Percentiles rank a stretch among this genome's conserved stretches.
These are phyloP conservation scores for Rhododendron mucronatum DNA, from an alignment of 148 eudicot species.

Conservation along the genomic window DNA sequence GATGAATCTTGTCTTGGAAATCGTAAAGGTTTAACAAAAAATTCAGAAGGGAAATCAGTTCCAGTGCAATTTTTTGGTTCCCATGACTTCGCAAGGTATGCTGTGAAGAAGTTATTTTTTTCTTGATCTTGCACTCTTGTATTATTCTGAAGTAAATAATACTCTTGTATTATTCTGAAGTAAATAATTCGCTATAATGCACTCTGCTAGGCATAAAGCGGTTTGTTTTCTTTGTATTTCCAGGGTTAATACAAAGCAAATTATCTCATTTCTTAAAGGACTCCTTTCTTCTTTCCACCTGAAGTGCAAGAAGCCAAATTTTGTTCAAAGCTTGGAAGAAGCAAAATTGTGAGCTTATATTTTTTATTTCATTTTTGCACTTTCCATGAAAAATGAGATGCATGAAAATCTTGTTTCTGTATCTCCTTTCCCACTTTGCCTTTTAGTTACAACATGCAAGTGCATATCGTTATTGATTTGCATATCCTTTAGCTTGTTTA, in stretches of 20 bases:
- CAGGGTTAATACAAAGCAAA: conserved; percentile 82
- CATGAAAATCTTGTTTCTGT: background rate
- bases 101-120: background rate
- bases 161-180: background rate
- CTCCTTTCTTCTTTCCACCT: conserved; percentile 73
- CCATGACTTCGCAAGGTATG: conserved; percentile 95
- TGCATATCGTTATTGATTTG: background rate
- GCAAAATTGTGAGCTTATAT: conserved; percentile 60
- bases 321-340: conserved; percentile 79
- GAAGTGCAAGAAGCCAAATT: conserved; percentile 76
- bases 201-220: conserved; percentile 2
- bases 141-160: background rate
- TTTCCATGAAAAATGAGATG: background rate
- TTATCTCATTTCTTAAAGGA: conserved; percentile 79
- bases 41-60: conserved; percentile 65
- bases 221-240: conserved; percentile 13
- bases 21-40: conserved; percentile 59
- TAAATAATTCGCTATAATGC: conserved; percentile 3
- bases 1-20: conserved; percentile 61
- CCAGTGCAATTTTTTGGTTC: conserved; percentile 96
- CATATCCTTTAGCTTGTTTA: background rate
- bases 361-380: background rate
- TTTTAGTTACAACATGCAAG: background rate
- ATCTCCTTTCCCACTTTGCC: too few relatives aligned
- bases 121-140: background rate